Conservation (phyloP, 75 land plant species). For the Ceratopteris richardii region DNA sequence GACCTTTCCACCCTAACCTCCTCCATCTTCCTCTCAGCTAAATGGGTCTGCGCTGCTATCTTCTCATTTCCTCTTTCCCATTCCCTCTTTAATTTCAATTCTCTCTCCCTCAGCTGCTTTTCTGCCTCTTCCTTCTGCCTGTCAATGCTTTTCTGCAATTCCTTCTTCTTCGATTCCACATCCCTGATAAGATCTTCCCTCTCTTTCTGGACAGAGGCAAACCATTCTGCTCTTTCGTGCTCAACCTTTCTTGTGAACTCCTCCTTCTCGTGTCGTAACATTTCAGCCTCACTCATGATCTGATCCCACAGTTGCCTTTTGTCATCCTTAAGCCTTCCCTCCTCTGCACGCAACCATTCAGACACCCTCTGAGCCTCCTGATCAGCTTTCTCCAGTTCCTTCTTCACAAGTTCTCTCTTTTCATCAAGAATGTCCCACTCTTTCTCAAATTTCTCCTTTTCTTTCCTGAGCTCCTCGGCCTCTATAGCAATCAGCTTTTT, state of each 20-base stretch:
- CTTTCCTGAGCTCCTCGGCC: conserved; percentile 54
- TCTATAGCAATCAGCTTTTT: conserved; percentile 50
- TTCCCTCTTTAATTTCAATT: conserved; percentile 29
- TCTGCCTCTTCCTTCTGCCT: conserved; percentile 44
- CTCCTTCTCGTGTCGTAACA: conserved; percentile 40
- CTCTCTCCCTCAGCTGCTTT: conserved; percentile 37
- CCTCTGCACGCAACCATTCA: conserved; percentile 48
- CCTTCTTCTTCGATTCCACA: conserved; percentile 43
- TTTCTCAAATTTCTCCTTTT: conserved; percentile 70
- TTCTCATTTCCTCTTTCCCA: conserved; percentile 33
- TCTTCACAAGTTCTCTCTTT: conserved; percentile 42
- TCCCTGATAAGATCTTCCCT: conserved; percentile 48
- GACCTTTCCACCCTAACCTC: conserved; percentile 39
- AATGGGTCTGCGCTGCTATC: conserved; percentile 25
- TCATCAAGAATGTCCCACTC: conserved; percentile 93
- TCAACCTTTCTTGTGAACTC: conserved; percentile 49
- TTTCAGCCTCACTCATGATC: conserved; percentile 41
- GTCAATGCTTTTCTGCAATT: conserved; percentile 50
- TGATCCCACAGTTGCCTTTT: conserved; percentile 25
- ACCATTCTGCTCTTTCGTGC: conserved; percentile 39
- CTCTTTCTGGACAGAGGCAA: conserved; percentile 45
- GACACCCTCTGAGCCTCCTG: conserved; percentile 45
- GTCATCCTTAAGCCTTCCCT: conserved; percentile 54
- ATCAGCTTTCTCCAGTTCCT: conserved; percentile 35
- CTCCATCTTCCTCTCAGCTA: conserved; percentile 40